These are phyloP conservation scores for Debaryomycetaceae sp. DNA, from an alignment of 1,139 yeast genomes.

Conservation along the genomic window DNA sequence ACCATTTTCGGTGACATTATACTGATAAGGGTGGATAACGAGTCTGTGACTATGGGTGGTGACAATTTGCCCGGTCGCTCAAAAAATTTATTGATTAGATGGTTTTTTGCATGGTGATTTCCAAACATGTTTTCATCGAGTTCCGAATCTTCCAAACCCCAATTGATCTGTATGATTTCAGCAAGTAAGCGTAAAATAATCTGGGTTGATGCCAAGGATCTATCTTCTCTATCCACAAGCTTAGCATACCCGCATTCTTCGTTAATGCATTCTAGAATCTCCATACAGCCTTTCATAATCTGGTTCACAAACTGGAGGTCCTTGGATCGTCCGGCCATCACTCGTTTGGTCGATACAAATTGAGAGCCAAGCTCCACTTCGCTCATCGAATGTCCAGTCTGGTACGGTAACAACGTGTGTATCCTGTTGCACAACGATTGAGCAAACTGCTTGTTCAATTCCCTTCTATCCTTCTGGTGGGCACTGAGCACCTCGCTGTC, in stretches of 20 bases:
- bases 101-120: constrained; percentile 11
- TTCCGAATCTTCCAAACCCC: constrained; percentile 16
- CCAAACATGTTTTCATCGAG: constrained; percentile 9
- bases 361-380: constrained; percentile 46
- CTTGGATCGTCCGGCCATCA: constrained; percentile 15
- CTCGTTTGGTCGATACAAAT: constrained; percentile 28
- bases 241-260: constrained; percentile 24
- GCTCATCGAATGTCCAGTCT: constrained; percentile 39
- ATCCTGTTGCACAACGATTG: constrained; percentile 24
- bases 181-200: constrained; percentile 31
- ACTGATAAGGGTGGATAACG: constrained; percentile 18
- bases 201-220: constrained; percentile 30
- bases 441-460: constrained; percentile 12
- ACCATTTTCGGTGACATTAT: constrained; percentile 21
- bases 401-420: constrained; percentile 34
- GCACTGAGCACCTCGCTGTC: neutral
- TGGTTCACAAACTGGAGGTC: constrained; percentile 16
- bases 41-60: constrained; percentile 9
- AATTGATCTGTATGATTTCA: constrained; percentile 24
- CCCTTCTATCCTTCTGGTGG: constrained; percentile 6
- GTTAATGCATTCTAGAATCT: constrained; percentile 25
- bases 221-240: constrained; percentile 31
- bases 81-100: constrained; percentile 9
- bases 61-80: neutral
- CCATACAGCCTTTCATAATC: constrained; percentile 21